These are phyloP conservation scores for Brachypodium distachyon DNA, from an alignment of 202 grass and related monocot genomes.

Conservation along the genomic window DNA sequence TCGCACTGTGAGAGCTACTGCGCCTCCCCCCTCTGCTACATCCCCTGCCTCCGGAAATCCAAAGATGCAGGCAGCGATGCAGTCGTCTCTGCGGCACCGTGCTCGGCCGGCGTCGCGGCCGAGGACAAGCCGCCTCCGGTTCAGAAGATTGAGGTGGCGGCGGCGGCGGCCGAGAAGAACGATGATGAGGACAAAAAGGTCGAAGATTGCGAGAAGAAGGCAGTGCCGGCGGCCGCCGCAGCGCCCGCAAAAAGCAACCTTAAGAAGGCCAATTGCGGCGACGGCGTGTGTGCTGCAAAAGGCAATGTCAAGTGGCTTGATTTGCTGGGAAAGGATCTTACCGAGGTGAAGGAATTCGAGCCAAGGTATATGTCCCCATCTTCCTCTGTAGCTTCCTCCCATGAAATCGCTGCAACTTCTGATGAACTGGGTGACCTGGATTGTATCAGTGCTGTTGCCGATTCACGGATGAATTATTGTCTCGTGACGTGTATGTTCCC, in stretches of 20 bases:
- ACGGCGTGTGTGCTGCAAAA: conserved; percentile 28
- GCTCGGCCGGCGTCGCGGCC: neutral
- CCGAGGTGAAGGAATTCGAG: conserved; percentile 70
- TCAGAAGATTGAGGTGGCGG: conserved; percentile 30
- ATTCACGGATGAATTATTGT: neutral
- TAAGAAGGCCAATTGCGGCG: conserved; percentile 42
- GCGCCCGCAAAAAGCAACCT: conserved; percentile 50
- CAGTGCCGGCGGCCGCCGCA: neutral
- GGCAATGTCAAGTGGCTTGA: conserved; percentile 85
- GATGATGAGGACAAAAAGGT: neutral
- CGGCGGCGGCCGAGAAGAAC: neutral
- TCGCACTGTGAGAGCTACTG: conserved; percentile 70
- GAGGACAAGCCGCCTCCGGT: conserved; percentile 27
- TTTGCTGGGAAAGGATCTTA: conserved; percentile 80
- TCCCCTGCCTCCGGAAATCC: conserved; percentile 46
- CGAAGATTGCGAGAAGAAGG: conserved; percentile 6
- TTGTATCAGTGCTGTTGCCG: neutral
- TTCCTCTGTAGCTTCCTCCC: neutral
- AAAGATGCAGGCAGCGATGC: conserved; percentile 32
- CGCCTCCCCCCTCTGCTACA: conserved; percentile 40
- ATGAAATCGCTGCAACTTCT: conserved; percentile 8
- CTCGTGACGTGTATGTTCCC: neutral
- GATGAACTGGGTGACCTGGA: neutral
- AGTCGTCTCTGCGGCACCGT: neutral
- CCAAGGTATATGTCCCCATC: conserved; percentile 46